Evolutionary conservation across 371 early-diverging fungal genomes (phyloP).

Genomic region (Mucor saturninus): DNA sequence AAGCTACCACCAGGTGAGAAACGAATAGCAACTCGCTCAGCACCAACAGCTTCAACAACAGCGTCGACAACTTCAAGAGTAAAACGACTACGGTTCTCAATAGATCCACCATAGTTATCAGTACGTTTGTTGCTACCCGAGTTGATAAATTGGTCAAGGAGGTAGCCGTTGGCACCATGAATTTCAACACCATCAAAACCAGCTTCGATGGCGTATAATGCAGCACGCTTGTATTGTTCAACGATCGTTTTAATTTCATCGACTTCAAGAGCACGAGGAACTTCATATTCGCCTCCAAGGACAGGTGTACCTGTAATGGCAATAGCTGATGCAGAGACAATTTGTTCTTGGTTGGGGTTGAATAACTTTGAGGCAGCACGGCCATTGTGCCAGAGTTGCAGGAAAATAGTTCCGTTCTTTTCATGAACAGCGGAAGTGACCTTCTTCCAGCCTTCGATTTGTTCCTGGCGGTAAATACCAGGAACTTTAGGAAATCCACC

Average conservation of each 20-base stretch:
- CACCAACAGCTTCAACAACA: conserved; percentile 46
- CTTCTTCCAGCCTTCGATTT: conserved; percentile 54
- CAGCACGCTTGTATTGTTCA: conserved; percentile 61
- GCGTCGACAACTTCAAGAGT: conserved; percentile 58
- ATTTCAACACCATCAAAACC: conserved; percentile 75
- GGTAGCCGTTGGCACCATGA: conserved; percentile 71
- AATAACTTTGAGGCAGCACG: conserved; percentile 16
- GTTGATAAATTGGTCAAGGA: conserved; percentile 61
- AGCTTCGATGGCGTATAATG: conserved; percentile 38
- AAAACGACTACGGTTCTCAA: conserved; percentile 77
- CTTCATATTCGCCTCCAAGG: conserved; percentile 11
- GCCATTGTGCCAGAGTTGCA: conserved; percentile 58
- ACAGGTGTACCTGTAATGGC: neutral
- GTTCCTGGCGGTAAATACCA: conserved; percentile 44
- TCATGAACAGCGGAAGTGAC: conserved; percentile 56
- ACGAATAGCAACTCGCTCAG: conserved; percentile 25
- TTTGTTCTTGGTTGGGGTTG: conserved; percentile 2
- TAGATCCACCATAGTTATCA: conserved; percentile 69
- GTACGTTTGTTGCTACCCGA: conserved; percentile 56
- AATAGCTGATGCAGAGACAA: conserved; percentile 29
- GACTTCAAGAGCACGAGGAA: conserved; percentile 64
- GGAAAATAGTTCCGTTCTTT: conserved; percentile 49
- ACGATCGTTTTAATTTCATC: conserved; percentile 65
- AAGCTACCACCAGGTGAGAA: conserved; percentile 21
- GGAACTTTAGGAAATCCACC: conserved; percentile 36